phyloP scores from a whole-genome alignment of 1,284 basidiomycete genomes.

The Ganoderma leucocontextum region DNA sequence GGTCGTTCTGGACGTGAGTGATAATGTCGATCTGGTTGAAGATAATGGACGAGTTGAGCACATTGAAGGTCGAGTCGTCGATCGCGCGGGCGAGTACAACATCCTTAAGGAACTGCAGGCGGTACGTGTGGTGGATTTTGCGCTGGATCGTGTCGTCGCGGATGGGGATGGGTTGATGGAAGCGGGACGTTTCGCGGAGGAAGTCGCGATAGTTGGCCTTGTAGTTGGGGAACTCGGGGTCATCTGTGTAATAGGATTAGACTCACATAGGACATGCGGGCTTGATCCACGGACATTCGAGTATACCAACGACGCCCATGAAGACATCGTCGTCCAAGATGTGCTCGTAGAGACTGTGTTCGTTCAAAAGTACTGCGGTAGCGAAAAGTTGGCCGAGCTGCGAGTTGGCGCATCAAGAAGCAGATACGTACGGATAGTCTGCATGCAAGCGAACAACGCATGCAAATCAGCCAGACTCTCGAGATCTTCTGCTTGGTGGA shows the following conservation, averaged over 20 bases:
- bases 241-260: slow-evolving; percentile 65
- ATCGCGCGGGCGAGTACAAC: slow-evolving; percentile 95
- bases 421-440: slow-evolving; percentile 84
- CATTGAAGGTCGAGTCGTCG: slow-evolving; percentile 97
- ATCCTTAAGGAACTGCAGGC: slow-evolving; percentile 96
- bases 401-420: slow-evolving; percentile 13
- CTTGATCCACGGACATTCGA: slow-evolving; percentile 82
- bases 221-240: slow-evolving; percentile 94
- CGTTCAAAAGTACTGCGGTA: slow-evolving; percentile 89
- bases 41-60: slow-evolving; percentile 96
- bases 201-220: slow-evolving; percentile 98
- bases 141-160: slow-evolving; percentile 75
- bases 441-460: slow-evolving; percentile 91
- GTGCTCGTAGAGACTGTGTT: slow-evolving; percentile 94
- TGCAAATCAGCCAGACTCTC: slow-evolving; percentile 92
- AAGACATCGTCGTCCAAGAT: slow-evolving; percentile 95
- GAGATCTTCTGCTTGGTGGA: slow-evolving; percentile 90
- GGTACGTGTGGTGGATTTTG: slow-evolving; percentile 97
- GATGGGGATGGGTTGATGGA: slow-evolving; percentile 88
- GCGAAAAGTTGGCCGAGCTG: slow-evolving; percentile 13
- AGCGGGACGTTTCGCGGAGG: slow-evolving; percentile 81
- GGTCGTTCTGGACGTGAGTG: slow-evolving; percentile 85
- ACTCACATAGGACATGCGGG: slow-evolving; percentile 10
- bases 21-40: slow-evolving; percentile 99
- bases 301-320: slow-evolving; percentile 92